These are phyloP conservation scores for Fragaria iinumae DNA, from an alignment of 306 rosid species.

Conservation along the genomic window DNA sequence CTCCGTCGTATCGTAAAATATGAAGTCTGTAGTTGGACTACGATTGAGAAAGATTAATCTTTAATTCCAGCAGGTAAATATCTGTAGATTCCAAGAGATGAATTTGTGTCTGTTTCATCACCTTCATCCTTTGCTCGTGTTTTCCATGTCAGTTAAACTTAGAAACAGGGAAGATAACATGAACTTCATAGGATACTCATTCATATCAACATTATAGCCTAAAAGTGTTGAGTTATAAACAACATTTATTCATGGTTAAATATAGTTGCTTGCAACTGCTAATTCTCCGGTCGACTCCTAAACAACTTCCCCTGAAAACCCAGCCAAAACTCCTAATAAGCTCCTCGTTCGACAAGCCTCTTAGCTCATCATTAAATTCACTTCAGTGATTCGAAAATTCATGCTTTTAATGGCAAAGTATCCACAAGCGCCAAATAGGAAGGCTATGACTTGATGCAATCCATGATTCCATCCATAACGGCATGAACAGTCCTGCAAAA, in stretches of 20 bases:
- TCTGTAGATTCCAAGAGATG: neutral
- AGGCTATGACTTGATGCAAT: neutral
- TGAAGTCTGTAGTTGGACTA: neutral
- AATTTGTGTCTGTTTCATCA: neutral
- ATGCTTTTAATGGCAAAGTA: neutral
- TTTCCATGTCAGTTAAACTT: neutral
- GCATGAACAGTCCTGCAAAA: neutral
- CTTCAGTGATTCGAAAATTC: neutral
- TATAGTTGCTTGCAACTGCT: neutral
- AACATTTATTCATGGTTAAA: conserved; percentile 8
- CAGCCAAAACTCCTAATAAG: neutral
- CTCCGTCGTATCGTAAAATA: neutral
- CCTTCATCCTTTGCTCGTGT: neutral
- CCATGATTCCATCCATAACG: neutral
- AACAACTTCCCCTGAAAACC: neutral
- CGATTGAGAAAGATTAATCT: neutral
- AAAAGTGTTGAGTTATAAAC: neutral
- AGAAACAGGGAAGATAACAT: neutral
- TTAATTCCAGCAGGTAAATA: neutral
- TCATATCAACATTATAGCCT: neutral
- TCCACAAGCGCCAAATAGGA: neutral
- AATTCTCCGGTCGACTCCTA: conserved; percentile 12
- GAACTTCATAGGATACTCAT: neutral
- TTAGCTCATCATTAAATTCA: neutral
- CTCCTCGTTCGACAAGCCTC: neutral